Conservation (phyloP, 164 flowering plant genomes). For the Amborella trichopoda region DNA sequence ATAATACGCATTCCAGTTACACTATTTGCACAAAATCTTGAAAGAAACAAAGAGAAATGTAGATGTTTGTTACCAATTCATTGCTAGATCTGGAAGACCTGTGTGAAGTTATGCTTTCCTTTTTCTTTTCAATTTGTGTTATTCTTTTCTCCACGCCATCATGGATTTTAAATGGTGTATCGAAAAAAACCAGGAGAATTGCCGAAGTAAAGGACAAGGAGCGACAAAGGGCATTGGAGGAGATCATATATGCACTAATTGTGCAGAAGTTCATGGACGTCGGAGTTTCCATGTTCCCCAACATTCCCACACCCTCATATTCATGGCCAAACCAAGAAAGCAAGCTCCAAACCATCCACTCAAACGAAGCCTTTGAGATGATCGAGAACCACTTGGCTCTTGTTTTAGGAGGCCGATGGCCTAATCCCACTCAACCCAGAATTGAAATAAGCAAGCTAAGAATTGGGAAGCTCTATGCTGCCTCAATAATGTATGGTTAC, state of each 20-base stretch:
- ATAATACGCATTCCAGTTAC: too few species aligned
- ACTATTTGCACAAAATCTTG: too few species aligned
- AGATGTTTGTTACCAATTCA: too few species aligned
- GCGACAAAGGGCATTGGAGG: constrained; percentile 49
- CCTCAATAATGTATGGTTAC: constrained; percentile 93
- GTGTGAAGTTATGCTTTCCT: too few species aligned
- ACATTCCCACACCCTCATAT: constrained; percentile 42
- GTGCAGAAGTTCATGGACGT: constrained; percentile 64
- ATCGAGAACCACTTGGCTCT: constrained; percentile 71
- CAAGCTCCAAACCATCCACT: constrained; percentile 66
- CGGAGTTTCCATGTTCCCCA: constrained; percentile 63
- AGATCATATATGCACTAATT: constrained; percentile 69
- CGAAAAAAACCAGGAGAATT: constrained; percentile 94
- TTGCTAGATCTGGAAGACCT: too few species aligned
- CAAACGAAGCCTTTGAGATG: constrained; percentile 88
- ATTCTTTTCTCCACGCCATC: too few species aligned
- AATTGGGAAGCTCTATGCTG: constrained; percentile 94
- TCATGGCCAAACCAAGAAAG: constrained; percentile 90
- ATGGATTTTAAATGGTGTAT: too few species aligned
- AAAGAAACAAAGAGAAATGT: too few species aligned
- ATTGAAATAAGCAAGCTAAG: constrained; percentile 76
- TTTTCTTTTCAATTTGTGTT: too few species aligned
- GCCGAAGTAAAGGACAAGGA: constrained; percentile 82
- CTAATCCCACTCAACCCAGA: constrained; percentile 49
- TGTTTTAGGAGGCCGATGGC: constrained; percentile 50